phyloP scores from a whole-genome alignment of 2,329 filamentous ascomycete species.

The Hymenoscyphus scutula region DNA sequence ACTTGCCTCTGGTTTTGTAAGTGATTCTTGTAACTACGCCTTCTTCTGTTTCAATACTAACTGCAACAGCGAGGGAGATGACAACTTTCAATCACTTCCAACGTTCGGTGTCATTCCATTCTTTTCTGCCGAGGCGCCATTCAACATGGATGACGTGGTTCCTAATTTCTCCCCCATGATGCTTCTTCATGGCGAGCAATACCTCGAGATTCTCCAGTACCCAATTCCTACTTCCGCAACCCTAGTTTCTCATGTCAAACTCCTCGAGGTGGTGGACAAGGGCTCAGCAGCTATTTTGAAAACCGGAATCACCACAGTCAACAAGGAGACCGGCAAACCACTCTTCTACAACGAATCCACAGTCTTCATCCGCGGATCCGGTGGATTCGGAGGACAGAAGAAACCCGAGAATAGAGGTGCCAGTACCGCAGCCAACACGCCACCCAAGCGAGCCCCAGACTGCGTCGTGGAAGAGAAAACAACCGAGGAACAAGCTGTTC shows the following conservation, averaged over 20 bases:
- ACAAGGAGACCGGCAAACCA: slow-evolving; percentile 81
- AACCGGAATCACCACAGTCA: slow-evolving; percentile 75
- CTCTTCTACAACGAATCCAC: slow-evolving; percentile 96
- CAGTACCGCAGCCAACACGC: slow-evolving; percentile 74
- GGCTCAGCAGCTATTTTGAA: slow-evolving; percentile 83
- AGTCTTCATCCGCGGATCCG: slow-evolving; percentile 87
- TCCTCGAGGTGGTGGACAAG: slow-evolving; percentile 96
- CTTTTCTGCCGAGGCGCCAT: slow-evolving; percentile 80
- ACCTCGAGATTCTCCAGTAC: slow-evolving; percentile 88
- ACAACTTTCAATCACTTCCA: slow-evolving; percentile 90
- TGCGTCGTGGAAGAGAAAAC: slow-evolving; percentile 82
- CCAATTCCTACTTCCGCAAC: slow-evolving; percentile 83
- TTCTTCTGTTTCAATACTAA: not conserved
- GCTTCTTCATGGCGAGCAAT: slow-evolving; percentile 98
- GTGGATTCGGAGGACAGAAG: slow-evolving; percentile 82
- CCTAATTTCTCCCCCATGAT: slow-evolving; percentile 98
- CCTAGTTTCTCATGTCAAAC: slow-evolving; percentile 71
- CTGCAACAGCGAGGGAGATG: slow-evolving; percentile 65
- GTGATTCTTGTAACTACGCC: slow-evolving; percentile 21
- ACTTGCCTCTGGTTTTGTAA: slow-evolving; percentile 79
- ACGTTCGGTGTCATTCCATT: slow-evolving; percentile 97
- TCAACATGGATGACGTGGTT: slow-evolving; percentile 76
- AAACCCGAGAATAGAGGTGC: slow-evolving; percentile 77
- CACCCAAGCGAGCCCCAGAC: slow-evolving; percentile 75
- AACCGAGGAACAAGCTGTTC: slow-evolving; percentile 82